Evolutionary conservation across 1,139 yeast species (phyloP).

Genomic region (Hansenula sp.): DNA sequence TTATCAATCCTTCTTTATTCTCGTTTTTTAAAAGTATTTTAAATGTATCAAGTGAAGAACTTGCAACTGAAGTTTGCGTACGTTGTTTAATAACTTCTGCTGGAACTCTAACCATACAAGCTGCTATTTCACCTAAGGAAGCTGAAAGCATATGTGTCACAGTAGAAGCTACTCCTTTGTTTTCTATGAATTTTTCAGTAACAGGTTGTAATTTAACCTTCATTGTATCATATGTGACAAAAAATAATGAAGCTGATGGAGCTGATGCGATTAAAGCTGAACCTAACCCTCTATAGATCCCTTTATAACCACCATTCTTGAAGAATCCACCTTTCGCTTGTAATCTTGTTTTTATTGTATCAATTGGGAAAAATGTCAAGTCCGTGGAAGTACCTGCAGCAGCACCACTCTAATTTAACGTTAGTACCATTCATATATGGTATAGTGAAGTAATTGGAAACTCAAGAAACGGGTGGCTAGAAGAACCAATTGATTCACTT

Average conservation of each 20-base stretch:
- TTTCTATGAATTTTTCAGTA: conserved; percentile 24
- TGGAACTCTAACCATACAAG: conserved; percentile 92
- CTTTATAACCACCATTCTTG: conserved; percentile 86
- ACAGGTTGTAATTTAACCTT: conserved; percentile 52
- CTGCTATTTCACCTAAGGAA: conserved; percentile 85
- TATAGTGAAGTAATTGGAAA: too few relatives aligned
- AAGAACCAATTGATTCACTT: background rate
- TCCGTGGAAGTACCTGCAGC: conserved; percentile 97
- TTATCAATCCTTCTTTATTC: conserved; percentile 71
- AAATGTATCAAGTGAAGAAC: conserved; percentile 63
- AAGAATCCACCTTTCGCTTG: conserved; percentile 97
- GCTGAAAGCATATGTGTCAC: conserved; percentile 80
- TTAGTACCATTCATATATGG: background rate
- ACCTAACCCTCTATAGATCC: conserved; percentile 88
- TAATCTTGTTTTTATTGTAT: conserved; percentile 86
- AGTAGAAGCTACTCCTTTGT: conserved; percentile 34
- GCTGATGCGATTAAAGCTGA: conserved; percentile 94
- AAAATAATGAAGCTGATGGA: conserved; percentile 87
- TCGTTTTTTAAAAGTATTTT: conserved; percentile 51
- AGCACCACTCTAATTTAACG: conserved; percentile 82
- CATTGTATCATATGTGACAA: conserved; percentile 79
- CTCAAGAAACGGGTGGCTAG: too few relatives aligned
- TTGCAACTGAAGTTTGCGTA: conserved; percentile 70
- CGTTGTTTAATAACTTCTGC: conserved; percentile 95
- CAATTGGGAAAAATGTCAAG: conserved; percentile 91